Evolutionary conservation across 176 grass and related monocot species (phyloP), one percentile per base, ranked within the genome.

Genomic region (Bromus sterilis): DNA sequence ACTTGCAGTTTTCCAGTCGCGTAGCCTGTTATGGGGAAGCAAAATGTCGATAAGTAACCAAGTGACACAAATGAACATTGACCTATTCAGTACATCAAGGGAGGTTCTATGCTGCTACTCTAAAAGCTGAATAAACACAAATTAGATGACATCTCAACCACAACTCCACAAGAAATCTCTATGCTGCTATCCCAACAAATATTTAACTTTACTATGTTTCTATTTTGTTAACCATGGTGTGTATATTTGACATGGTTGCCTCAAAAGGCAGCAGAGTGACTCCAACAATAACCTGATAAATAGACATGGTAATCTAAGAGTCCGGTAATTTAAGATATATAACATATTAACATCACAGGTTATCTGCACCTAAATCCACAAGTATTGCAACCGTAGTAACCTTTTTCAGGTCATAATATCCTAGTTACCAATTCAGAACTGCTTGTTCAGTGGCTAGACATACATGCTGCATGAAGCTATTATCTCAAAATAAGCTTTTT

Each of bases 401-500:
- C 37, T 6, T 66, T 25, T 68, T 65, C 43, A 78, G 23, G 58
- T 44, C 72, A 80, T 55, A 87, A 77, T 59, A 67, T 33, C 36
- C 4, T 56, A 80, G 28, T 34, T 36, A 56, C 49, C 7, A 78
- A 71, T 63, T 78, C 40, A 64, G 66, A 70, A 68, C 72, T 82
- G 53, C 51, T 29, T 31, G 9, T 56, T 37, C 44, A 15, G 30
- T 79, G 11, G 78, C 51, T 75, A 84, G 78, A 55, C 91, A 66
- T 87, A 97, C 94, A 94, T 88, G 86, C 88, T 94, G 80, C 95
- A 94, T 60, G 95, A 87, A 92, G 86, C 86, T 76, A 98, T 89
- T 71, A 98, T 87, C 81, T 89, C 90, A 76, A 94, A 91, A 34
- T 83, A 85, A 64, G 92, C 85, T 86, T 91, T 94, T 65, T 83